Conservation (phyloP, 768 basidiomycete species). For the Tricholoma sp. region DNA sequence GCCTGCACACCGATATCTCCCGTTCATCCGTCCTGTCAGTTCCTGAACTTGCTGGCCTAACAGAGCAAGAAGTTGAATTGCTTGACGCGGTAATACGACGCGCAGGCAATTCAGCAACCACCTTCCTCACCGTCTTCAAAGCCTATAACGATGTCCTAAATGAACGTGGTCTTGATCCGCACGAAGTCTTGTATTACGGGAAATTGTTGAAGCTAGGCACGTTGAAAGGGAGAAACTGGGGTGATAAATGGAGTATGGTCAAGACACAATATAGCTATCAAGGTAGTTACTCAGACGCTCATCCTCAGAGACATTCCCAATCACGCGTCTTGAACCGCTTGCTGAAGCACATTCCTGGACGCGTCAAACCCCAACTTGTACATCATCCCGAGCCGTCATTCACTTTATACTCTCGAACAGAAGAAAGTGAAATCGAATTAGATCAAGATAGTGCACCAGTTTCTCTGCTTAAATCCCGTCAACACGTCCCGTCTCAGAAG, state of each 20-base stretch:
- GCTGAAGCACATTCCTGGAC: constrained; percentile 4
- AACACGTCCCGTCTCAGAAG: constrained; percentile 7
- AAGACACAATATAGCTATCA: constrained; percentile 50
- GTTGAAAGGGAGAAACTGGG: constrained; percentile 75
- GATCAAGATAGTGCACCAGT: not conserved
- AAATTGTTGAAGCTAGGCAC: constrained; percentile 81
- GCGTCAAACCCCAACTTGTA: not conserved
- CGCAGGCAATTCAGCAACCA: constrained; percentile 62
- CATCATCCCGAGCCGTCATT: constrained; percentile 10
- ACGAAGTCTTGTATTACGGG: constrained; percentile 77
- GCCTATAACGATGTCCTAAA: constrained; percentile 77
- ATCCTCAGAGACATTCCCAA: not conserved
- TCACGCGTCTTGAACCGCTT: not conserved
- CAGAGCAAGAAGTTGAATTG: constrained; percentile 57
- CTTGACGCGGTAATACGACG: constrained; percentile 71
- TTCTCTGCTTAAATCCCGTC: not conserved
- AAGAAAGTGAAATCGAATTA: constrained; percentile 3
- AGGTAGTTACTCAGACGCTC: constrained; percentile 4
- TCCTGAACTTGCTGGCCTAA: constrained; percentile 48
- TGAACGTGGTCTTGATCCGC: constrained; percentile 70
- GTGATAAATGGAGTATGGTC: constrained; percentile 72
- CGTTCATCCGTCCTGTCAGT: constrained; percentile 35
- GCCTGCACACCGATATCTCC: constrained; percentile 31
- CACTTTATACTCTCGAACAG: constrained; percentile 10
- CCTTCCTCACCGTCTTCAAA: constrained; percentile 78